Conservation (phyloP, 352 stramenopile species). For the Pythium volutum region DNA sequence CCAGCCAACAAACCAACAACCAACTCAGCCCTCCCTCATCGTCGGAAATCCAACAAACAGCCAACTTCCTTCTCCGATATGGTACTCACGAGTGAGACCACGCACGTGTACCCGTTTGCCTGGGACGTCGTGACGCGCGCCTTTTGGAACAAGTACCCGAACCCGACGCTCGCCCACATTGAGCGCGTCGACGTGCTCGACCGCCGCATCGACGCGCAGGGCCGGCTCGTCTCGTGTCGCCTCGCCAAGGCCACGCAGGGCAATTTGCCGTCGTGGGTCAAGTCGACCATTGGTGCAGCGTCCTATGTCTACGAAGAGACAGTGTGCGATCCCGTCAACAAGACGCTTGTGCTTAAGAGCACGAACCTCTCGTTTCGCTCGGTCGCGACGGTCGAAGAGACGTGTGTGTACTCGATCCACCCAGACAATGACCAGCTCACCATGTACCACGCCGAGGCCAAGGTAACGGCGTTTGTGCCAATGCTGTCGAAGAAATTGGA, state of each 20-base stretch:
- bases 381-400: constrained; percentile 78
- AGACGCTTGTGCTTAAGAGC: constrained; percentile 75
- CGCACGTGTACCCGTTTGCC: constrained; percentile 74
- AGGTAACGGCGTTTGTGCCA: constrained; percentile 82
- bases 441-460: constrained; percentile 66
- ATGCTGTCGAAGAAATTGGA: constrained; percentile 80
- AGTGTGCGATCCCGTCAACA: constrained; percentile 57
- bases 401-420: constrained; percentile 77
- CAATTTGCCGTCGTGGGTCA: constrained; percentile 76
- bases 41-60: background rate
- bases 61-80: constrained; percentile 26
- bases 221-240: constrained; percentile 58
- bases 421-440: constrained; percentile 51
- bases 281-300: constrained; percentile 53
- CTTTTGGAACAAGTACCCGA: constrained; percentile 90
- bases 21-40: background rate
- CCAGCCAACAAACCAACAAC: constrained; percentile 1
- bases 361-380: constrained; percentile 80
- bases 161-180: constrained; percentile 70
- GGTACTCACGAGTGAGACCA: constrained; percentile 75
- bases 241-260: constrained; percentile 75
- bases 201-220: constrained; percentile 60
- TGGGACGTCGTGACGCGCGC: constrained; percentile 84
- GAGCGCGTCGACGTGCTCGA: constrained; percentile 84
- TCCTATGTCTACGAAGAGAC: constrained; percentile 86